Base-by-base conservation (phyloP, 768 basidiomycete genomes). In the Lactarius tabidus region DNA sequence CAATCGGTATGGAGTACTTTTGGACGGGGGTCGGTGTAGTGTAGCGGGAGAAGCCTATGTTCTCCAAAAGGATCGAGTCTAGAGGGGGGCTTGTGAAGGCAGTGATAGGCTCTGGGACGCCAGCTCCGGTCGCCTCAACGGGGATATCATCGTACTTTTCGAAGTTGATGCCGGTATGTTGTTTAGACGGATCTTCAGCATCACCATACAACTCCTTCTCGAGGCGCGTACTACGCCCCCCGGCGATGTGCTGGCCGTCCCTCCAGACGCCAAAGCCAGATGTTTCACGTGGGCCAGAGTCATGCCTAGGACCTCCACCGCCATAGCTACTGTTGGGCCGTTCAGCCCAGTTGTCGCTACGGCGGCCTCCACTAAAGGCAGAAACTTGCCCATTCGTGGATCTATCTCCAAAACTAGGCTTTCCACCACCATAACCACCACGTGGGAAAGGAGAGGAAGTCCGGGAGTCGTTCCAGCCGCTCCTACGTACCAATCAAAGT, bases 81-180 rank as follows among this genome's bases (percentile, higher is more conserved):
- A 99, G 80, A 67, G 94, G 95, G 54, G 95, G 89, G 72, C 81
- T 85, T 65, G 89, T 90, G 80, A 99, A 99, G 45, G 86, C 83
- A 68, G 76, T 84, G 72, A 98, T 85, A 53, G 97, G 95, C 48
- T 98, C 96, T 67, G 97, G 97, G n/a, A 98, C 96, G 71, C 90
- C 91, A 66, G 88, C 87, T 71, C 97, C 97, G 57, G 96, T 98
- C 39, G 95, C 96, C 79, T 98, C 97, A 70, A 99, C 95, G 68
- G 97, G 97, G 74, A 99, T 99, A 75, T 98, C 96, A 77, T 97
- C 97, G 73, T 98, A 99, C 78, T 97, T 97, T 80, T 99, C 97
- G 74, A 99, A 99, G 80, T 99, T 99, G 80, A 99, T 98, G 68
- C 97, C 97, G 52, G 95, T 96, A 74, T 93, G 88, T 76, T 97